Base-by-base conservation (phyloP, 2,329 filamentous ascomycete genomes). In the Xylaria sp. region DNA sequence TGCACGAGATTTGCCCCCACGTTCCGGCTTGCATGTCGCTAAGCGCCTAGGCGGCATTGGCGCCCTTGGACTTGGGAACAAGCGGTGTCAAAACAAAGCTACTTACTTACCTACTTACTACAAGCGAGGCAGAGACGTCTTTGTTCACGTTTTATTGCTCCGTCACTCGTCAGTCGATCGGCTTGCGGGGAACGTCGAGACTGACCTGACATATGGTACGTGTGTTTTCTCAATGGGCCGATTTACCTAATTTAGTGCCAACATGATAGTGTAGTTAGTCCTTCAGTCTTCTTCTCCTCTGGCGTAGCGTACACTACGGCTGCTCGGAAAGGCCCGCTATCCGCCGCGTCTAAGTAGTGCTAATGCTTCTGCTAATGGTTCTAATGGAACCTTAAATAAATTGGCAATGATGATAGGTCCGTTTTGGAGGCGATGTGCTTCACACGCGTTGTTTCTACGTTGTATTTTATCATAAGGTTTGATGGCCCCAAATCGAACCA, bases 261-360 rank as follows among this genome's bases (percentile, higher is more conserved):
- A 36, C 52, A 48, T 43, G 43, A 50, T 46, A 13, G 48, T 48
- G n/a, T n/a, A n/a, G n/a, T n/a, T n/a, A n/a, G n/a, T n/a, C n/a
- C 30, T 59, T 56, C 41, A 23, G 32, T 52, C 28, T 48, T 23
- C 30, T 12, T 48, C 13, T 15, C 62, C 23, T 15, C 62, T 65
- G 66, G 66, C 66, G 66, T 53, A n/a, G n/a, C n/a, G n/a, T n/a
- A n/a, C n/a, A n/a, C n/a, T n/a, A 55, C 62, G 62, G 66, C 52
- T 68, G n/a, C 52, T 32, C 66, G 66, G 66, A 61, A 68, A 61
- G 66, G 66, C 66, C 66, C 66, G 66, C 45, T 56, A 41, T 46
- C 65, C 60, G 50, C 32, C 13, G 46, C 41, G 43, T 52, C 10
- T 57, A 32, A n/a, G n/a, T n/a, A n/a, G n/a, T n/a, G n/a, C n/a